Evolutionary conservation across 352 stramenopile species (phyloP), one percentile per base, ranked within the genome.

Genomic region (Halophytophthora batemanensis): DNA sequence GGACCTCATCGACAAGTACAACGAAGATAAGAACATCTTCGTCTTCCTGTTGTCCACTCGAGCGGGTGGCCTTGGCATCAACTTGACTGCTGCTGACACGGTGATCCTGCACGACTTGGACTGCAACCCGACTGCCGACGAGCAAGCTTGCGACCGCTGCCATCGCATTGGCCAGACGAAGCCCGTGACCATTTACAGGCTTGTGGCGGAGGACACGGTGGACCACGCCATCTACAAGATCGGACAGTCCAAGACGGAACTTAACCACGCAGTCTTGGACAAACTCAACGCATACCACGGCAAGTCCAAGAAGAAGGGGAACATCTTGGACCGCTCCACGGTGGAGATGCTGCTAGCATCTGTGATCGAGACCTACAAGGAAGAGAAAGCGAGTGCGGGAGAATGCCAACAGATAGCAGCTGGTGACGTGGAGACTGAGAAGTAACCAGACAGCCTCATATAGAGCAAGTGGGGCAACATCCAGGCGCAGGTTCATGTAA

Each of bases 31-130:
- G 22, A 71, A 70, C 41, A 52, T 90, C 13, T 95, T 93, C 53
- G 81, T 80, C 50, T 95, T 95, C 47, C 62, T 94, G 64, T 58
- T 94, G 39, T 93, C 86, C 17, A 96, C 83, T 3, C 77, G 84
- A 43, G 97, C 97, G 41, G 98, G 97, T 55, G 98, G 97, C 19
- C 81, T 99, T 5, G 98, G 98, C 36, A 90, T 99, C 45, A 98
- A 97, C 56, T 68, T 99, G 21, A 97, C 96, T n/a, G 92, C 93
- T 19, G 97, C 96, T 4, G 95, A 99, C 64, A 87, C 96, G 5
- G 95, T 99, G 13, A 91, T 99, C 54, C 89, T 99, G 18, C 99
- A 97, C 56, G 97, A 99, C 75, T 98, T 95, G 29, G 96, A 99
- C 68, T 99, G 97, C 96, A 99, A 99, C 69, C 98, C 98, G 17